A percentile compares a stretch with the other conserved stretches of the same genome.
phyloP scores from a whole-genome alignment of 345 rosid genomes.

The Brassica juncea region DNA sequence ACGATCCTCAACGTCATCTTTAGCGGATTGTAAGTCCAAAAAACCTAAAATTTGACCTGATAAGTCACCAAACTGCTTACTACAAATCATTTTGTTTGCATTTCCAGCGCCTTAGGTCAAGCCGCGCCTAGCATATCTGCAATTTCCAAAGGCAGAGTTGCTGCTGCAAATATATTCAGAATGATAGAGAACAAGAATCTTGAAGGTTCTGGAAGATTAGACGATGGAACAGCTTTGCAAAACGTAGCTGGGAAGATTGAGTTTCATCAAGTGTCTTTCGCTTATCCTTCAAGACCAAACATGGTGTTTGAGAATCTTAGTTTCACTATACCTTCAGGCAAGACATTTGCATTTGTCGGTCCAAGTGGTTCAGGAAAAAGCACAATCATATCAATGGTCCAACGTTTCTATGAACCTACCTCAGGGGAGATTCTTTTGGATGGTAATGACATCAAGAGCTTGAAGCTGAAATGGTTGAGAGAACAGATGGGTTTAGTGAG shows the following conservation, averaged over 20 bases:
- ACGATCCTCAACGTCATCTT: constrained; percentile 72
- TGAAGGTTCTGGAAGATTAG: constrained; percentile 35
- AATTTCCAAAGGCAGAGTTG: constrained; percentile 69
- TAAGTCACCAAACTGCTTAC: constrained; percentile 20
- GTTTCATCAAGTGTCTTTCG: constrained; percentile 55
- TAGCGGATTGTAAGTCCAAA: constrained; percentile 76
- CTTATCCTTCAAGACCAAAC: constrained; percentile 68
- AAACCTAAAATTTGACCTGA: neutral
- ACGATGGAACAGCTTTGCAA: constrained; percentile 42
- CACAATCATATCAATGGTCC: constrained; percentile 77
- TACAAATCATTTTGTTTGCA: neutral
- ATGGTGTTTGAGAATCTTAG: constrained; percentile 67
- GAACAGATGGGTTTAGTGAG: constrained; percentile 86
- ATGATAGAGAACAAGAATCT: constrained; percentile 47
- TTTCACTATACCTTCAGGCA: constrained; percentile 61
- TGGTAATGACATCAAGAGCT: constrained; percentile 58
- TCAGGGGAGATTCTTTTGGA: constrained; percentile 76
- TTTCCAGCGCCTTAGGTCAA: constrained; percentile 73
- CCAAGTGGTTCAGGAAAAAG: constrained; percentile 95
- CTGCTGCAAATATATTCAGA: constrained; percentile 62
- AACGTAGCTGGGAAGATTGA: constrained; percentile 62
- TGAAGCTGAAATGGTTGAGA: constrained; percentile 75
- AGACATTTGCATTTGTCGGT: constrained; percentile 75
- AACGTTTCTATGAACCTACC: constrained; percentile 79
- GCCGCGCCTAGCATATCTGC: constrained; percentile 76